Base-by-base conservation (phyloP, 2,329 filamentous ascomycete genomes). In the Xylaria hypoxylon region DNA sequence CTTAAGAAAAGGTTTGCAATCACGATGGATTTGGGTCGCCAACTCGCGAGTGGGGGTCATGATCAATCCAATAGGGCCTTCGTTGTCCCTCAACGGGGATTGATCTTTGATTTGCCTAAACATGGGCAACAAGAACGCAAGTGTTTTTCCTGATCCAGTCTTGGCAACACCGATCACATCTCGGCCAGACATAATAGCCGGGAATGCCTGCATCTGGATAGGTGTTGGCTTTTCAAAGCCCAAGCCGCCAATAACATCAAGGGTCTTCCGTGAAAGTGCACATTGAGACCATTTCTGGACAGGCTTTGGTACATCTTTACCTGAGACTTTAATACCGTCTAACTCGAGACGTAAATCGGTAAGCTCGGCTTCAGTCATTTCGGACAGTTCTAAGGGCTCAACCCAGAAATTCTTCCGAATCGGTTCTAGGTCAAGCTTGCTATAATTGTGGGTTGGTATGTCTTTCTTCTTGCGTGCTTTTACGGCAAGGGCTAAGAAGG, bases 61-160 rank as follows among this genome's bases (percentile, higher is more conserved):
- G 69, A 99, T 92, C 59, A 99, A 80, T 11, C 90, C 90, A 59
- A 99, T 88, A 0, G 96, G 93, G 0, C 96, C 96, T 77, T 99
- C 96, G 68, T 91, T 89, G 48, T 92, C 89, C 73, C 92, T 92
- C 19, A 97, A 82, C 0, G 92, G 89, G 56, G 89, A 85, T 77
- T 99, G 96, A 75, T 98, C 96, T 79, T 95, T 96, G 81, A 98
- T 97, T 78, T 99, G 96, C 62, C 96, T 89, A 78, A 99, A 97
- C 93, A 98, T 97, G 42, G 96, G 96, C 50, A 99, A 86, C 33
- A 97, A 82, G 77, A 98, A 99, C 5, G 96, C 96, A 74, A 98
- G 89, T 0, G 96, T 99, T 82, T 99, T 99, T 77, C 96, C 96
- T 28, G 96, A 98, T 5, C 96, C 96, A 28, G 96, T 99, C 82